phyloP scores from a whole-genome alignment of 805 yeast species.

The Tetrapisispora fleetii region DNA sequence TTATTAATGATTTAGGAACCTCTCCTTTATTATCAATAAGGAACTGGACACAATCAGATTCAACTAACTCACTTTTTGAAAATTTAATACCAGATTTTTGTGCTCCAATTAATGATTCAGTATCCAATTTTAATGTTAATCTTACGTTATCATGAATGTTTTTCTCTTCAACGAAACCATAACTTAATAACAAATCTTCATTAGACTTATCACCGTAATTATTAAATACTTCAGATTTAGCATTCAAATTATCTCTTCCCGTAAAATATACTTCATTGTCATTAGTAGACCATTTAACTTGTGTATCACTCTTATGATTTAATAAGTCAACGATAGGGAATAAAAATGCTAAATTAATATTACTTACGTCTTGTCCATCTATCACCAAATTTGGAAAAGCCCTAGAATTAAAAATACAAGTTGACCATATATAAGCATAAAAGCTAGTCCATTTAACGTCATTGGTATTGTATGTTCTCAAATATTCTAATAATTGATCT shows the following conservation, averaged over 20 bases:
- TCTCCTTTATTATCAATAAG: constrained; percentile 27
- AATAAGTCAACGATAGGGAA: constrained; percentile 71
- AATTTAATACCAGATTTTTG: constrained; percentile 32
- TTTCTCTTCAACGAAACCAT: constrained; percentile 60
- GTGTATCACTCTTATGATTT: constrained; percentile 55
- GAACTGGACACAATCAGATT: constrained; percentile 32
- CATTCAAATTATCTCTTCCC: constrained; percentile 25
- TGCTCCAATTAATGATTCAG: constrained; percentile 23
- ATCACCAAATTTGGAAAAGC: constrained; percentile 70
- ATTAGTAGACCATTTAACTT: constrained; percentile 51
- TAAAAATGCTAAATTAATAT: constrained; percentile 51
- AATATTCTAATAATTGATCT: constrained; percentile 13
- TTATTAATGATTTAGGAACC: constrained; percentile 38
- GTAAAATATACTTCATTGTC: constrained; percentile 34
- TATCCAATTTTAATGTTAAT: constrained; percentile 47
- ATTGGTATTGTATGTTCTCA: constrained; percentile 6
- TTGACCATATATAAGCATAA: constrained; percentile 67
- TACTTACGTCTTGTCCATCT: constrained; percentile 21
- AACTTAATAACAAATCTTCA: constrained; percentile 69
- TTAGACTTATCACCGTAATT: constrained; percentile 86
- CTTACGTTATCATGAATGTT: constrained; percentile 52
- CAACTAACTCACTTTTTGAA: neutral
- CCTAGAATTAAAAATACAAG: constrained; percentile 59
- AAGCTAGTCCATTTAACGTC: constrained; percentile 48
- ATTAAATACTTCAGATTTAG: constrained; percentile 51